Base-by-base conservation (phyloP, 179 eudicot genomes). In the Spinacia oleracea region DNA sequence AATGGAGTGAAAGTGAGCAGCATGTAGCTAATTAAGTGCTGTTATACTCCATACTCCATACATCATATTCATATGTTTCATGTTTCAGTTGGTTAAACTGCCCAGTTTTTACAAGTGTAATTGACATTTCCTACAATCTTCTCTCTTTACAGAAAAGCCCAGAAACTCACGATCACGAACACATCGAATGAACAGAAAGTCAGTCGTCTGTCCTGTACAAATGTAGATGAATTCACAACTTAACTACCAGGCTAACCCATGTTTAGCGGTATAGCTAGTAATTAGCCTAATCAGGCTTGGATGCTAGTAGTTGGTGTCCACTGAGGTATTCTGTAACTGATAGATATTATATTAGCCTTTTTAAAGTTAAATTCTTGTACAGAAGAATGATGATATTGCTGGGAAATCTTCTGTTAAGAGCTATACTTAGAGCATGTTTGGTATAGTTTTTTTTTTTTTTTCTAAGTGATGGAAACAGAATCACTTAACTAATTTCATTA, bases 161-260 rank as follows among this genome's bases (percentile, higher is more conserved):
- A 14, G 78, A 83, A 75, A 23, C 35, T 53, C 80, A 83, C 27
- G 75, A 45, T 53, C 80, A 83, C 27, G 75, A 76, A 56, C 85
- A 83, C 74, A 9, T 34, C 27, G 82, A 79, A 34, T 83, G 70
- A 79, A 34, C 72, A 23, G 40, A 55, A 27, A 8, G 5, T 15
- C 29, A 6, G 40, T 64, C 25, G 18, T 55, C 29, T 23, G 48
- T 69, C 73, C 31, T 70, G 73, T 62, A 67, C 77, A 60, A 59
- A 67, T 68, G 75, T 74, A 50, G 27, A 68, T 46, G 50, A 51
- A 68, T 16, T 14, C 32, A 18, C 48, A 68, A 45, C 69, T 68
- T 65, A 56, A 45, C 62, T 56, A 43, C 58, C 21, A 25, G 46
- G 55, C 73, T 46, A 43, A 55, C 38, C 55, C 23, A 50, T 35